Percentiles rank a stretch among this genome's conserved stretches.
phyloP scores from a whole-genome alignment of 2,329 filamentous ascomycete species.

The Aspergillus transmontanensis region DNA sequence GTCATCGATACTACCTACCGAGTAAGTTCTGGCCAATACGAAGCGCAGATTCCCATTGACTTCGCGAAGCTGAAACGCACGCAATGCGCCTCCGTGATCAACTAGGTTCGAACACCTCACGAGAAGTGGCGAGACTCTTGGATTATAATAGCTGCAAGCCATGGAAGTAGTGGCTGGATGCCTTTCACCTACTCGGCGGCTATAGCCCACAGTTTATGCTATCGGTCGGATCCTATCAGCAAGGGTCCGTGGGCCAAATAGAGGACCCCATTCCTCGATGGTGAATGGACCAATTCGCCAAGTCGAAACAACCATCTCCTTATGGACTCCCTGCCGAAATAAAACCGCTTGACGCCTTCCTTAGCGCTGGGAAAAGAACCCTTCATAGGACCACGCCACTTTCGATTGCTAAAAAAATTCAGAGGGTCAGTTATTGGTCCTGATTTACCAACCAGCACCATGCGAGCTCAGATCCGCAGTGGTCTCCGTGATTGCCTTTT shows the following conservation, averaged over 20 bases:
- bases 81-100: conserved; percentile 2
- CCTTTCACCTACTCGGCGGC: neutral
- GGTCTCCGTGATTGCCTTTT: conserved; percentile 15
- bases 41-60: conserved; percentile 9
- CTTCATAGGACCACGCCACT: conserved; percentile 17
- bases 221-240: neutral
- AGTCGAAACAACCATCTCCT: conserved; percentile 8
- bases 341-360: conserved; percentile 8
- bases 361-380: conserved; percentile 17
- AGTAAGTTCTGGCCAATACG: conserved; percentile 11
- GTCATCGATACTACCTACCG: neutral
- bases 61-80: conserved; percentile 16
- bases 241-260: conserved; percentile 3
- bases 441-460: neutral
- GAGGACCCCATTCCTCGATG: neutral
- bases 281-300: neutral
- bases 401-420: conserved; percentile 6
- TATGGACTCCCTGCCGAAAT: neutral
- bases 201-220: neutral
- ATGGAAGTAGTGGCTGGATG: neutral
- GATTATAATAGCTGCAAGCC: neutral
- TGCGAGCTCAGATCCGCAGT: conserved; percentile 14
- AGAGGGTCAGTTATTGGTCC: conserved; percentile 11
- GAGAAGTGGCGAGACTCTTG: conserved; percentile 4
- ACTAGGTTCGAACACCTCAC: conserved; percentile 1